Percentiles rank a stretch among this genome's conserved stretches.
phyloP scores from a whole-genome alignment of 2,329 filamentous ascomycete species.

The Coniochaeta sp. region DNA sequence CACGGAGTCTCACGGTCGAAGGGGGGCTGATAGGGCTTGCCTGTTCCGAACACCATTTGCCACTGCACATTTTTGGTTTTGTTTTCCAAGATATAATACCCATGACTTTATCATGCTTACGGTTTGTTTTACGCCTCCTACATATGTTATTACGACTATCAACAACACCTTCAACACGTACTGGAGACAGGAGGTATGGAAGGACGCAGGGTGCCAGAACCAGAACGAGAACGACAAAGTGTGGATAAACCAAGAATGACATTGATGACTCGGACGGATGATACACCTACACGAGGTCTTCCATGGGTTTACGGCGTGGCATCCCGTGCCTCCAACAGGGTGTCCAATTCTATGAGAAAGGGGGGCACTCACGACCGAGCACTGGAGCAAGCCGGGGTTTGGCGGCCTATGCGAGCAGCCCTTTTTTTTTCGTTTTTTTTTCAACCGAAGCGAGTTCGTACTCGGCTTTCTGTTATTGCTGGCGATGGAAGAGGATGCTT shows the following conservation, averaged over 20 bases:
- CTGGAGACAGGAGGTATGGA: background rate
- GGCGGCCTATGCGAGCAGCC: background rate
- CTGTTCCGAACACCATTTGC: background rate
- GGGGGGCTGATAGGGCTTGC: background rate
- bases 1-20: background rate
- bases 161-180: background rate
- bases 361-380: background rate
- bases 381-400: background rate
- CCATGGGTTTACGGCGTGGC: background rate
- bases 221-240: background rate
- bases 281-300: background rate
- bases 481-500: background rate
- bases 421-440: background rate
- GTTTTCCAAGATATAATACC: background rate
- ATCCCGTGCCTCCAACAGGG: background rate
- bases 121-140: background rate
- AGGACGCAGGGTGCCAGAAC: background rate
- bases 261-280: background rate
- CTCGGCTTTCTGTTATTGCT: background rate
- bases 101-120: background rate
- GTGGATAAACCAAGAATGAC: background rate
- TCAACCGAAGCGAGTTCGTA: background rate
- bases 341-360: background rate
- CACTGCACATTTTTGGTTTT: background rate
- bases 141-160: background rate